These are phyloP conservation scores for Solanum bukasovii DNA, from an alignment of 257 asterid genomes.

Conservation along the genomic window DNA sequence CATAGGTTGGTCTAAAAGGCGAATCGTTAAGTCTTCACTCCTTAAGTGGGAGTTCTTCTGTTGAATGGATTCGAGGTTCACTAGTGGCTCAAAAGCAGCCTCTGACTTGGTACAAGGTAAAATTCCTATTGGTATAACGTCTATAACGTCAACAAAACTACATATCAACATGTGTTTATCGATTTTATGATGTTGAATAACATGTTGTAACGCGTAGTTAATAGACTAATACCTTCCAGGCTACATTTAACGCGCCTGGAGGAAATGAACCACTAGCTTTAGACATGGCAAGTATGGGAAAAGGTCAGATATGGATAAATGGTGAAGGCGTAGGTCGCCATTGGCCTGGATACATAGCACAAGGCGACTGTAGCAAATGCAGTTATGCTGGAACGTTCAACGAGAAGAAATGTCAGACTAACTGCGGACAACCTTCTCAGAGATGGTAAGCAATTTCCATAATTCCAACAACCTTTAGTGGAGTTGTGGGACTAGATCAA, in stretches of 20 bases:
- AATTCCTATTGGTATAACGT: background rate
- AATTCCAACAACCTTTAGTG: background rate
- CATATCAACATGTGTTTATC: background rate
- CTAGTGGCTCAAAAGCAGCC: conserved; percentile 63
- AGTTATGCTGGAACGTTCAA: conserved; percentile 58
- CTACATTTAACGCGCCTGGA: conserved; percentile 60
- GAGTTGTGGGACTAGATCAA: background rate
- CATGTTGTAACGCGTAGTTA: background rate
- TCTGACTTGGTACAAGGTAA: conserved; percentile 94
- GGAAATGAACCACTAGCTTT: conserved; percentile 74
- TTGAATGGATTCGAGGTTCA: conserved; percentile 61
- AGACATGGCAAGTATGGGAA: conserved; percentile 88
- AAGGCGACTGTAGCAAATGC: conserved; percentile 64
- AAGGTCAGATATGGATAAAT: conserved; percentile 89
- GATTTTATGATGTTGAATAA: background rate
- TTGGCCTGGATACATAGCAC: conserved; percentile 74
- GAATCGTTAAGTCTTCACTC: conserved; percentile 47
- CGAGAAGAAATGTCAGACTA: conserved; percentile 62
- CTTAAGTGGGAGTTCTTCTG: conserved; percentile 59
- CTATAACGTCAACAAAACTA: background rate
- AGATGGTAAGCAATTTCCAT: conserved; percentile 53
- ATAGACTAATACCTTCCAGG: conserved; percentile 14
- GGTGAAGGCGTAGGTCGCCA: conserved; percentile 87
- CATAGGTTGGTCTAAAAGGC: conserved; percentile 76
- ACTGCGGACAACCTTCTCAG: conserved; percentile 86